Conservation (phyloP, 2,329 filamentous ascomycete species). For the Parafenestella ontariensis region DNA sequence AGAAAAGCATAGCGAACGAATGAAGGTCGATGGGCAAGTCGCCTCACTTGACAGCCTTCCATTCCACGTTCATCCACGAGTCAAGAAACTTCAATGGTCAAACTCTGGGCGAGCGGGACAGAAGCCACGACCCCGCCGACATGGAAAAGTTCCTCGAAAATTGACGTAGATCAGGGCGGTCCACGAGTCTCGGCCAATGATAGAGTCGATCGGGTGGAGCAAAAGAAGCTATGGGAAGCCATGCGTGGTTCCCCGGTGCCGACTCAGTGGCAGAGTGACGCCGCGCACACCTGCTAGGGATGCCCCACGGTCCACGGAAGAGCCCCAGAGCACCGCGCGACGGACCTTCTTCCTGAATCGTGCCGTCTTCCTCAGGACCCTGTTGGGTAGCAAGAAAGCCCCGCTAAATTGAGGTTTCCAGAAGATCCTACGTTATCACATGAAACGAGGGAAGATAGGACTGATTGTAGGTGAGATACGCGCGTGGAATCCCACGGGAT, state of each 20-base stretch:
- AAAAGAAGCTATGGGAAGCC: conserved; percentile 47
- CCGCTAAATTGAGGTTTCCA: conserved; percentile 43
- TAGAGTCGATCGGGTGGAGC: conserved; percentile 45
- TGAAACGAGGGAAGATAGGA: conserved; percentile 13
- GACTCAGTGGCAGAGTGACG: conserved; percentile 37
- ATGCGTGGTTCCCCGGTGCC: conserved; percentile 48
- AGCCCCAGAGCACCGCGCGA: conserved; percentile 26
- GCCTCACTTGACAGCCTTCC: conserved; percentile 14
- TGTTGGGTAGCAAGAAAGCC: conserved; percentile 34
- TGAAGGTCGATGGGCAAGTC: conserved; percentile 10
- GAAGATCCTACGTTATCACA: conserved; percentile 29
- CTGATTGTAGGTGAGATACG: conserved; percentile 2
- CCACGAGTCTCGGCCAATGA: conserved; percentile 42
- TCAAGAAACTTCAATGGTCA: conserved; percentile 23
- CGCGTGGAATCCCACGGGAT: conserved; percentile 10
- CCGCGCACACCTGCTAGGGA: conserved; percentile 21
- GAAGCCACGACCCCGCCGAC: conserved; percentile 35
- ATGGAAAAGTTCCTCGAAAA: conserved; percentile 32
- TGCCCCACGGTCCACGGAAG: conserved; percentile 29
- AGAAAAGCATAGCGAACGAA: conserved; percentile 13
- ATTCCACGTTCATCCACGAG: conserved; percentile 22
- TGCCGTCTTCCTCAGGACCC: conserved; percentile 24
- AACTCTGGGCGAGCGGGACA: conserved; percentile 23
- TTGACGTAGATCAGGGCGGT: conserved; percentile 46
- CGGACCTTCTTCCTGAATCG: conserved; percentile 42